Percentiles rank a stretch among this genome's conserved stretches.
These are phyloP conservation scores for Pythium guiyangense DNA, from an alignment of 352 stramenopile species.

Conservation along the genomic window DNA sequence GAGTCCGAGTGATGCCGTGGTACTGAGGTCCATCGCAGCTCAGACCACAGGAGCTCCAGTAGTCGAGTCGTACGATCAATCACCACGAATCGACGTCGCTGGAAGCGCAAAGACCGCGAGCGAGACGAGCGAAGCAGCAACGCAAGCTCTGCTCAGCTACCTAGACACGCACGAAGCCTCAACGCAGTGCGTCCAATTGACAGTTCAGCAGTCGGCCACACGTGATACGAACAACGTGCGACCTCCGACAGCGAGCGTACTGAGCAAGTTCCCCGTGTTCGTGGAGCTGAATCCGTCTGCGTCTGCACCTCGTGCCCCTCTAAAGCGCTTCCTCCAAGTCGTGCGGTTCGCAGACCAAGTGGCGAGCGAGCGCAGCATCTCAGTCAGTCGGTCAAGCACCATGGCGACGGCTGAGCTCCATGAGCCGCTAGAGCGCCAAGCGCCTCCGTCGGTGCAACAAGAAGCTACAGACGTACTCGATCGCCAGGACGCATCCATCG, in stretches of 20 bases:
- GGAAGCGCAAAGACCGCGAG: not conserved
- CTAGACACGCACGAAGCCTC: not conserved
- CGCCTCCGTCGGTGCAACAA: not conserved
- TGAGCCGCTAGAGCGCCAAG: too few relatives aligned
- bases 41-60: not conserved
- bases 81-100: too few relatives aligned
- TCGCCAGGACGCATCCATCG: too few relatives aligned
- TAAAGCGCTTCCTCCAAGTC: conserved; percentile 31
- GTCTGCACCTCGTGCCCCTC: conserved; percentile 8
- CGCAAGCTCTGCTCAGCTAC: not conserved
- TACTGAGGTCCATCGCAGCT: not conserved
- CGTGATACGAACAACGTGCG: not conserved
- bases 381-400: not conserved
- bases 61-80: too few relatives aligned
- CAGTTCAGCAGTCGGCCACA: too few relatives aligned
- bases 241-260: not conserved
- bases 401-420: too few relatives aligned
- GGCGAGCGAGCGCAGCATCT: not conserved
- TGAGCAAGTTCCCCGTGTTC: conserved; percentile 29
- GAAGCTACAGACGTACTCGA: not conserved
- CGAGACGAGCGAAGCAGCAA: not conserved
- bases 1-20: not conserved
- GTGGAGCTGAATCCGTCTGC: conserved; percentile 20
- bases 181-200: conserved; percentile 1
- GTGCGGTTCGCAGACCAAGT: conserved; percentile 13